Conservation (phyloP, 202 grass and related monocot species). For the Zoysia matrella region DNA sequence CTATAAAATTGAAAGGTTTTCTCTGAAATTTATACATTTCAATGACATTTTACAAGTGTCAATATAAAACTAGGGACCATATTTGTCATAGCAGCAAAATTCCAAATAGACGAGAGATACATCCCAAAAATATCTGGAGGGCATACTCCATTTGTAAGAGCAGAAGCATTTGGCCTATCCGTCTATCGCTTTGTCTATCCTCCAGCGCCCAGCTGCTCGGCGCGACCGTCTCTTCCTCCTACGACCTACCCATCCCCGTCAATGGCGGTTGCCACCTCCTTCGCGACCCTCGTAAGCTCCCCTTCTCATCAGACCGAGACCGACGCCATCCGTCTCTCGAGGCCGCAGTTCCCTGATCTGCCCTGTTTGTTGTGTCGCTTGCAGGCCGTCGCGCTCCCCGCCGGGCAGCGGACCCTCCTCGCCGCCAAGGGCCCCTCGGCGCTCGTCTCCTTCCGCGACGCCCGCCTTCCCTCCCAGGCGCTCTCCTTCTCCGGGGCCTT, state of each 20-base stretch:
- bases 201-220: not conserved
- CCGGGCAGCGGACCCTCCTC: constrained; percentile 41
- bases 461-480: constrained; percentile 21
- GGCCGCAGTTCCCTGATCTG: not conserved
- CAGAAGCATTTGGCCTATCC: not conserved
- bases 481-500: constrained; percentile 26
- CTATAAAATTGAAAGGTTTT: no score
- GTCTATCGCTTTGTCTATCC: not conserved
- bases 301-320: not conserved
- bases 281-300: constrained; percentile 52
- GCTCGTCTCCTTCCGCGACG: constrained; percentile 19
- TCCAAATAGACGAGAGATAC: no score
- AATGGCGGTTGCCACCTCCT: constrained; percentile 61
- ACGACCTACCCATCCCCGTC: not conserved
- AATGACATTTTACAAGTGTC: no score
- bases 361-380: not conserved
- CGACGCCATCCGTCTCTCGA: not conserved
- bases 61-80: no score
- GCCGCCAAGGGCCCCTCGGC: constrained; percentile 22
- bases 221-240: not conserved
- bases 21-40: no score
- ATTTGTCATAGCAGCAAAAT: no score
- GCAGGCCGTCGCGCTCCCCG: constrained; percentile 54
- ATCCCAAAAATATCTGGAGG: no score
- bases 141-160: no score